These are phyloP conservation scores for Plasmodium yoelii DNA, from an alignment of 169 alveolate species.

Conservation along the genomic window DNA sequence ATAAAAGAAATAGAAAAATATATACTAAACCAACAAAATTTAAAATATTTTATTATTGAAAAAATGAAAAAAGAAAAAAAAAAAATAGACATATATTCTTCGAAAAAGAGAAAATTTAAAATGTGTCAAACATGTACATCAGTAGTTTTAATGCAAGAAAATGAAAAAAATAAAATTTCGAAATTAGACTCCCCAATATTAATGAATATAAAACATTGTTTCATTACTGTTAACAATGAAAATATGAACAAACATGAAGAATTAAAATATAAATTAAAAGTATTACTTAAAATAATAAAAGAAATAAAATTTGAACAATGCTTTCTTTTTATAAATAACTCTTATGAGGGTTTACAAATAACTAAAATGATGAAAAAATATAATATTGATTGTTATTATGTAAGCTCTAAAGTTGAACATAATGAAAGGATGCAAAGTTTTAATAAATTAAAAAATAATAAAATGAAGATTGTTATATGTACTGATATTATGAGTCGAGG, in stretches of 20 bases:
- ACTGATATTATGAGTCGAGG: constrained; percentile 95
- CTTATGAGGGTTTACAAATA: constrained; percentile 66
- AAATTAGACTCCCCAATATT: constrained; percentile 31
- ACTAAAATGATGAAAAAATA: constrained; percentile 70
- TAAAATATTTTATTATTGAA: constrained; percentile 8
- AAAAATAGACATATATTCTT: neutral
- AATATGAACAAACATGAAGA: constrained; percentile 42
- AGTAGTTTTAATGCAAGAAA: constrained; percentile 6
- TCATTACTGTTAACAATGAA: constrained; percentile 51
- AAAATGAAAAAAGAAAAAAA: constrained; percentile 30
- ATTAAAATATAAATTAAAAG: constrained; percentile 53
- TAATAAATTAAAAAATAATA: constrained; percentile 43
- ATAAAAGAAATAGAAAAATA: neutral
- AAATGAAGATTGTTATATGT: constrained; percentile 86
- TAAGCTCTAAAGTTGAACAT: constrained; percentile 80
- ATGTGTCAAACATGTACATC: constrained; percentile 53
- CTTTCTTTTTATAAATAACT: constrained; percentile 44
- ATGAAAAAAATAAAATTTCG: neutral
- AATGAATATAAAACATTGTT: constrained; percentile 34
- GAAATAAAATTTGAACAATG: constrained; percentile 46
- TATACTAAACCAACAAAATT: neutral
- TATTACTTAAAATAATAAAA: constrained; percentile 29
- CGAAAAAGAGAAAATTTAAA: constrained; percentile 32
- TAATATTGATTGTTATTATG: constrained; percentile 76
- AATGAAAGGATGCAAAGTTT: constrained; percentile 76